Conservation (phyloP, 2,329 filamentous ascomycete species). For the Paramyrothecium roridum region DNA sequence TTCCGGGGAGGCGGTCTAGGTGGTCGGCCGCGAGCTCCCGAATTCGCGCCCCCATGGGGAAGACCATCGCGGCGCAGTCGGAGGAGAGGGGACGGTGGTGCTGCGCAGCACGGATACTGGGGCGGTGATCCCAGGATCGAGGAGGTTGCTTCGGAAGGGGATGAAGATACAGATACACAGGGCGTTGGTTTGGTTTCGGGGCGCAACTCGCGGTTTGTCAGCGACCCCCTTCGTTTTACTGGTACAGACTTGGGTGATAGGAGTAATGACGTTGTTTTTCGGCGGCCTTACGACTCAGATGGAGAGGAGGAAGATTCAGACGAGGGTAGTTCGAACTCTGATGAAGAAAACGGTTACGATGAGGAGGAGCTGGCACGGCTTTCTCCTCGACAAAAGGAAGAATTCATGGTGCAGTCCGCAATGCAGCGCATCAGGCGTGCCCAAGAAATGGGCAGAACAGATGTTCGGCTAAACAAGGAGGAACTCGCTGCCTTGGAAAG, state of each 20-base stretch:
- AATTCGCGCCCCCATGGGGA: constrained; percentile 93
- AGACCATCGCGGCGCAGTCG: constrained; percentile 93
- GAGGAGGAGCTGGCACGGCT: constrained; percentile 53
- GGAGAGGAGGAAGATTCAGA: constrained; percentile 26
- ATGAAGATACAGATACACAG: constrained; percentile 51
- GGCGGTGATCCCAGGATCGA: constrained; percentile 49
- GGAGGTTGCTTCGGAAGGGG: constrained; percentile 64
- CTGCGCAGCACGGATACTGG: constrained; percentile 33
- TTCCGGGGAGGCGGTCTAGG: constrained; percentile 99
- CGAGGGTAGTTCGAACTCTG: constrained; percentile 26
- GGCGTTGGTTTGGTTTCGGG: constrained; percentile 47
- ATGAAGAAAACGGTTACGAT: constrained; percentile 34
- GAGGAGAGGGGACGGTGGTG: constrained; percentile 54
- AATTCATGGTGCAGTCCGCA: constrained; percentile 73
- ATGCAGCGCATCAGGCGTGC: constrained; percentile 77
- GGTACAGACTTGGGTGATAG: constrained; percentile 53
- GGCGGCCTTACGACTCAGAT: constrained; percentile 30
- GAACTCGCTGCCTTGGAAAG: constrained; percentile 80
- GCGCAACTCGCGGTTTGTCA: constrained; percentile 48
- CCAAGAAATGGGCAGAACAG: constrained; percentile 69
- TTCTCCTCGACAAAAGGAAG: constrained; percentile 64
- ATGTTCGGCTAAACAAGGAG: constrained; percentile 75
- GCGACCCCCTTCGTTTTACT: constrained; percentile 60
- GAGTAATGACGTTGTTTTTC: constrained; percentile 32
- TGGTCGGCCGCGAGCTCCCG: constrained; percentile 99